Percentiles rank a stretch among this genome's conserved stretches.
Conservation (phyloP, 2,329 filamentous ascomycete genomes). For the Plectosphaerella plurivora region DNA sequence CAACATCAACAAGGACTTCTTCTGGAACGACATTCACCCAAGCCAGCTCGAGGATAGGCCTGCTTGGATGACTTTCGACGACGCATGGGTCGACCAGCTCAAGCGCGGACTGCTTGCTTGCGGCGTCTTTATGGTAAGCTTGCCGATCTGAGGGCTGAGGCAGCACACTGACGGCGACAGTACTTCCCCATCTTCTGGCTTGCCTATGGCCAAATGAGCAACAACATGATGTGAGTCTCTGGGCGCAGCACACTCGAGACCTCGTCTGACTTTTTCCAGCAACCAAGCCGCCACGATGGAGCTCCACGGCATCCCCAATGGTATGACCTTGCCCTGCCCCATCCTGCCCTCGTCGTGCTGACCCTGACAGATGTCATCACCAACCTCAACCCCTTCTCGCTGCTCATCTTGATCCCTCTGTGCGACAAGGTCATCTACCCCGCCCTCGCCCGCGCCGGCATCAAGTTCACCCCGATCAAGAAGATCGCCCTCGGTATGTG, state of each 20-base stretch:
- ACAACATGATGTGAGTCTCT: neutral
- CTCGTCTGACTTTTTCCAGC: neutral
- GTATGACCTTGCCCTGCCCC: neutral
- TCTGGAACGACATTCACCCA: constrained; percentile 47
- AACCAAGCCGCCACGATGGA: constrained; percentile 10
- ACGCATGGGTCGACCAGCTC: constrained; percentile 62
- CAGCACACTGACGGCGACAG: neutral
- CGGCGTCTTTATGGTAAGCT: constrained; percentile 39
- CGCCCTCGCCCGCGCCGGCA: constrained; percentile 44
- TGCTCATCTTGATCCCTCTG: constrained; percentile 71
- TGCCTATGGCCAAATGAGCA: constrained; percentile 8
- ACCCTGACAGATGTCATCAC: constrained; percentile 4
- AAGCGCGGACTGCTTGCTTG: constrained; percentile 49
- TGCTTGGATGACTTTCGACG: constrained; percentile 60
- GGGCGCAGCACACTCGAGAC: too few relatives aligned
- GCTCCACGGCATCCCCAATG: constrained; percentile 8
- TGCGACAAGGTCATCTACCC: constrained; percentile 59
- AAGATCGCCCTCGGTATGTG: constrained; percentile 36
- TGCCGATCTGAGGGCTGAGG: too few relatives aligned
- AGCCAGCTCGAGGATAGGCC: constrained; percentile 29
- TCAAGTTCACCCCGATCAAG: constrained; percentile 59
- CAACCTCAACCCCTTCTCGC: constrained; percentile 40
- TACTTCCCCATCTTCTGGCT: constrained; percentile 20
- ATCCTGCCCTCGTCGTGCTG: neutral
- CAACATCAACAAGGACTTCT: constrained; percentile 40